These are phyloP conservation scores for Citrullus mucosospermus DNA, from an alignment of 306 rosid genomes.

Conservation along the genomic window DNA sequence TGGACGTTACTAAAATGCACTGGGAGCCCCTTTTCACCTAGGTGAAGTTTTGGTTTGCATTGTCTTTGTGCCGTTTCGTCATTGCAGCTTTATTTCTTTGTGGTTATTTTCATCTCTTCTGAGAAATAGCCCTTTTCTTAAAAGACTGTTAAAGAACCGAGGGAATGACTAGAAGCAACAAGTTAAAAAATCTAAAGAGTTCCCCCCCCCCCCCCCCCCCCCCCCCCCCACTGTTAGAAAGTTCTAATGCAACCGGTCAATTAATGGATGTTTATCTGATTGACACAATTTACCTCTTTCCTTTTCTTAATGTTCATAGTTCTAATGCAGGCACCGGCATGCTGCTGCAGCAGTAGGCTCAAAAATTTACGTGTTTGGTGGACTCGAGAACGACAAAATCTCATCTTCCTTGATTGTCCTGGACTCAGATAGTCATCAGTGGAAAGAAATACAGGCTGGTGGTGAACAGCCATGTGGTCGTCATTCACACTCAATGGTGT, in stretches of 20 bases:
- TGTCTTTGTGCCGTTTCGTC: background rate
- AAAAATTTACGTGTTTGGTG: conserved; percentile 77
- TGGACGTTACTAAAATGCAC: conserved; percentile 47
- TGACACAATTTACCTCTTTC: background rate
- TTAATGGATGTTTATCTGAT: background rate
- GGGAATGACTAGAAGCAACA: background rate
- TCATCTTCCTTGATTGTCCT: conserved; percentile 57
- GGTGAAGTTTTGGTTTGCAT: conserved; percentile 26
- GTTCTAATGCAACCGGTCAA: background rate
- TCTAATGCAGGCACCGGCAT: conserved; percentile 75
- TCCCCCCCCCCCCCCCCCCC: too few species aligned
- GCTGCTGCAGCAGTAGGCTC: conserved; percentile 68
- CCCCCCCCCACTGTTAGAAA: background rate
- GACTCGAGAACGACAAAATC: conserved; percentile 56
- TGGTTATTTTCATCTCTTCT: background rate
- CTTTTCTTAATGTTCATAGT: conserved; percentile 5
- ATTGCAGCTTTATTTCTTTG: background rate
- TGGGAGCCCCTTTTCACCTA: conserved; percentile 53
- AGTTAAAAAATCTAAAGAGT: background rate
- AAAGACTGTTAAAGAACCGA: background rate
- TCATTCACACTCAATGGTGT: conserved; percentile 89
- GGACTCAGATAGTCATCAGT: conserved; percentile 38
- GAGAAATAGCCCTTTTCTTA: background rate
- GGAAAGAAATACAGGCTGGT: conserved; percentile 49
- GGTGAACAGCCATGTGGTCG: conserved; percentile 72